Evolutionary conservation across 208 protist genomes (phyloP).

Genomic region (Trichomonas tenax): DNA sequence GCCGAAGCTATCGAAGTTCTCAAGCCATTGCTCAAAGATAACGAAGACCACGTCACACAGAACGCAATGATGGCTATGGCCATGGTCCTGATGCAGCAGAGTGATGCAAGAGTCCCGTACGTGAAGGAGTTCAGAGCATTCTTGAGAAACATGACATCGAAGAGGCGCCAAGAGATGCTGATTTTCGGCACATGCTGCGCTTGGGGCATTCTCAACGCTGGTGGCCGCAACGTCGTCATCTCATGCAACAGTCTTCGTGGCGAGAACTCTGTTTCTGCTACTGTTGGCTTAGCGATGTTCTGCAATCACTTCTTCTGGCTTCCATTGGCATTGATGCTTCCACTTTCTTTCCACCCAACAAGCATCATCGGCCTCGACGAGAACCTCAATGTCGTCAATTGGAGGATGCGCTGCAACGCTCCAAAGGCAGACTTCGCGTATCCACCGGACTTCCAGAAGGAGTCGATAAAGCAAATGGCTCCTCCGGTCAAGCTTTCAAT

Average conservation of each 20-base stretch:
- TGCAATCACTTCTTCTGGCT: slow-evolving; percentile 15
- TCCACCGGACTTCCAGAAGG: neutral
- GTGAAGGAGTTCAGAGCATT: neutral
- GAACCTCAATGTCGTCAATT: neutral
- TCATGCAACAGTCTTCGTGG: neutral
- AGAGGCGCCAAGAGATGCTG: neutral
- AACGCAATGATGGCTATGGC: slow-evolving; percentile 78
- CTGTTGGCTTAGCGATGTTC: neutral
- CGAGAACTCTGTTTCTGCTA: neutral
- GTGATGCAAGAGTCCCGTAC: neutral
- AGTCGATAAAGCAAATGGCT: neutral
- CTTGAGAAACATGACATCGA: neutral
- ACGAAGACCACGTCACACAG: slow-evolving; percentile 67
- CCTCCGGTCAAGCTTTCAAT: neutral
- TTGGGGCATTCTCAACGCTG: neutral
- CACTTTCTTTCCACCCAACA: neutral
- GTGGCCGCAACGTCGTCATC: neutral
- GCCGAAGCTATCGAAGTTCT: slow-evolving; percentile 63
- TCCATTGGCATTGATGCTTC: neutral
- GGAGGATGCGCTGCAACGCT: neutral
- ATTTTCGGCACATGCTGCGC: neutral
- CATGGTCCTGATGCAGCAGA: slow-evolving; percentile 64
- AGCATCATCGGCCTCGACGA: neutral
- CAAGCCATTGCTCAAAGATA: slow-evolving; percentile 71
- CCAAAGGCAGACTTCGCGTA: neutral